Percentiles rank a stretch among this genome's conserved stretches.
Conservation (phyloP, 768 basidiomycete species). For the Leccinum disarticulatum region DNA sequence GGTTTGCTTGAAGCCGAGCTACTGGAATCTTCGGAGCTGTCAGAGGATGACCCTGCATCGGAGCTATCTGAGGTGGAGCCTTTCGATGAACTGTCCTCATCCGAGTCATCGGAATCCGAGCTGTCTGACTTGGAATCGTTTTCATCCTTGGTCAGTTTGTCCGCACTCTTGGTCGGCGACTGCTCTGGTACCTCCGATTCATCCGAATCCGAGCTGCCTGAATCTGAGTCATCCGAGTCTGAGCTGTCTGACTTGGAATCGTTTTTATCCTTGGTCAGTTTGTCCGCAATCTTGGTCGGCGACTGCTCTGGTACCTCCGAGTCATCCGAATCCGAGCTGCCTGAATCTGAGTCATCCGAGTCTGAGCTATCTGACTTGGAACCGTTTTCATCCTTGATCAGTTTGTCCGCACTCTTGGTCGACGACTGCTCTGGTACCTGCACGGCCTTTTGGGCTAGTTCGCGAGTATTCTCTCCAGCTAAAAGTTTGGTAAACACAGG, state of each 20-base stretch:
- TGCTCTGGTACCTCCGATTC: constrained; percentile 1
- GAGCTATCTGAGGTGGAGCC: constrained; percentile 14
- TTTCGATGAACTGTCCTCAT: constrained; percentile 16
- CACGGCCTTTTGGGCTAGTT: not conserved
- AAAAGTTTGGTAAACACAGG: constrained; percentile 1
- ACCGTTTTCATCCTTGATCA: not conserved
- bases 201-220: constrained; percentile 15
- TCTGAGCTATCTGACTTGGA: constrained; percentile 14
- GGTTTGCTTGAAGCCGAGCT: constrained; percentile 18
- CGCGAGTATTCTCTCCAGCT: constrained; percentile 15
- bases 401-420: not conserved
- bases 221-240: constrained; percentile 16
- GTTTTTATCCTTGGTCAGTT: not conserved
- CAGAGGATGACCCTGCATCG: constrained; percentile 17
- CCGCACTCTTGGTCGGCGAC: not conserved
- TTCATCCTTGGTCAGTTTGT: not conserved
- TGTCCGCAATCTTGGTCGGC: not conserved
- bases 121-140: constrained; percentile 11
- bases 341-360: constrained; percentile 17
- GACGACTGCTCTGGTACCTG: constrained; percentile 6
- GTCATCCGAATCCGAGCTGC: constrained; percentile 12
- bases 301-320: constrained; percentile 4
- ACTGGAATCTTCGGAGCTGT: constrained; percentile 11
- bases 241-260: constrained; percentile 14
- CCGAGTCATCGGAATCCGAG: constrained; percentile 18